phyloP scores from a whole-genome alignment of 2,329 filamentous ascomycete genomes.

The Trichoderma asperellum region DNA sequence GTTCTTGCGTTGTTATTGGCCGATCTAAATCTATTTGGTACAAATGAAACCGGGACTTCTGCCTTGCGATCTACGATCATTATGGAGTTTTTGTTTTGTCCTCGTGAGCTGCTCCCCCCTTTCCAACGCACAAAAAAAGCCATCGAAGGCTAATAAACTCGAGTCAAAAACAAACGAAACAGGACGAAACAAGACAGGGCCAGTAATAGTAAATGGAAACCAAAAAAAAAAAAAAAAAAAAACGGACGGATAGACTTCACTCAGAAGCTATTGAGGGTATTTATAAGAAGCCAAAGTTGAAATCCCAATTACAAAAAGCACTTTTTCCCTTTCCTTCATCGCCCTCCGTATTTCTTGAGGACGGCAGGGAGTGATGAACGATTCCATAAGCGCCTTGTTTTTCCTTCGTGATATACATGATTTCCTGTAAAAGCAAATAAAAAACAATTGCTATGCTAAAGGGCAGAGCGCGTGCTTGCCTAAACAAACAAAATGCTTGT shows the following conservation, averaged over 20 bases:
- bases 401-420: background rate
- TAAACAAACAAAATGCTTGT: background rate
- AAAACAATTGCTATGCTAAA: background rate
- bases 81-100: background rate
- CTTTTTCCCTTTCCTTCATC: background rate
- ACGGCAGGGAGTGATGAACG: background rate
- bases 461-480: background rate
- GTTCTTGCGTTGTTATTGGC: background rate
- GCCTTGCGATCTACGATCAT: background rate
- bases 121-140: background rate
- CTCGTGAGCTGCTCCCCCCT: background rate
- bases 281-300: background rate
- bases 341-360: background rate
- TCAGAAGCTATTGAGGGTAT: constrained; percentile 10
- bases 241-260: background rate
- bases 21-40: background rate
- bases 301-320: background rate
- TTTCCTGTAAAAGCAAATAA: background rate
- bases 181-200: background rate
- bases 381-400: background rate
- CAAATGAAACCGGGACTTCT: background rate
- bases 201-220: background rate
- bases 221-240: background rate
- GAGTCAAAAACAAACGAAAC: background rate
- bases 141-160: background rate